Conservation (phyloP, 129 eudicot species). For the Deinandra increscens region DNA sequence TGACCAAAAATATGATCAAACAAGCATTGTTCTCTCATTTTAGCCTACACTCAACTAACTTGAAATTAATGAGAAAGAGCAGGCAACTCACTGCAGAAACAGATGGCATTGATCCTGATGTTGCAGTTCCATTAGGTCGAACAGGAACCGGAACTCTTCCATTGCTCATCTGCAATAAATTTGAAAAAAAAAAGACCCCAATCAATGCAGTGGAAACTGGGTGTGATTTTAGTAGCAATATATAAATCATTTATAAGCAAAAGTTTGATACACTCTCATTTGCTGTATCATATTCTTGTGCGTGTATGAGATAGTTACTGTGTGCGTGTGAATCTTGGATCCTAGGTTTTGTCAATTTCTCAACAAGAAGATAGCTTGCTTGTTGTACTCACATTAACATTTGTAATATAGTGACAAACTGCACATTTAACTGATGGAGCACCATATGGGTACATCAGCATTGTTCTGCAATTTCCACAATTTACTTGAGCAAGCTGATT, state of each 20-base stretch:
- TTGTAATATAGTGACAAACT: constrained; percentile 72
- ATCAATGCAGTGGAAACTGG: background rate
- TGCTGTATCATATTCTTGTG: background rate
- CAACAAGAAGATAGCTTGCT: constrained; percentile 3
- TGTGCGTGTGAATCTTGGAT: background rate
- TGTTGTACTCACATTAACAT: constrained; percentile 58
- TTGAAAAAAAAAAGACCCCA: background rate
- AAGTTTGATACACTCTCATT: background rate
- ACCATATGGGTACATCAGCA: constrained; percentile 79
- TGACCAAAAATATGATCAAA: constrained; percentile 6
- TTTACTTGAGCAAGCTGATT: constrained; percentile 72
- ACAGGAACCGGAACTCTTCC: constrained; percentile 50
- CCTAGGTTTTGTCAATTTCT: background rate
- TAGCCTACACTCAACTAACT: background rate
- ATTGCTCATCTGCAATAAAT: constrained; percentile 43
- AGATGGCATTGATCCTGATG: constrained; percentile 39
- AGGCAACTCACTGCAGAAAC: constrained; percentile 41
- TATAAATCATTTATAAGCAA: background rate
- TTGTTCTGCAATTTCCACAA: constrained; percentile 73
- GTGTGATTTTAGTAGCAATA: background rate
- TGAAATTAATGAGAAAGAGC: background rate
- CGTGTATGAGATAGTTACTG: too few species aligned
- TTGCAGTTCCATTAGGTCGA: constrained; percentile 42
- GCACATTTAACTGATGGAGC: constrained; percentile 90
- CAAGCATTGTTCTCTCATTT: background rate